Evolutionary conservation across 805 yeast genomes (phyloP), one percentile per base, ranked within the genome.

Genomic region (Saturnispora hagleri): DNA sequence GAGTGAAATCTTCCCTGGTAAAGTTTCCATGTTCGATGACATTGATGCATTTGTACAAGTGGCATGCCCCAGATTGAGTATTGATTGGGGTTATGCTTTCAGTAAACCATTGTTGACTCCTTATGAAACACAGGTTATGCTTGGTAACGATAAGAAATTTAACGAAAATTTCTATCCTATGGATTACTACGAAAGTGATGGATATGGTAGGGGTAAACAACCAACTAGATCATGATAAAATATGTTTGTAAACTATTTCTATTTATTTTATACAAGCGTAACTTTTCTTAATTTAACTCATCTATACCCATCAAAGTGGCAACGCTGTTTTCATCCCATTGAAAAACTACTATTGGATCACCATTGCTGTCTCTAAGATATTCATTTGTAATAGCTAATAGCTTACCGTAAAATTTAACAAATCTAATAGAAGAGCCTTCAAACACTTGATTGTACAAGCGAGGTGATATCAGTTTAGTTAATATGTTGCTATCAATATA

Each of bases 61-160:
- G 3, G 99, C 99, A 0, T 93, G 99, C 65, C 99, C 99, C 0
- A 74, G 99, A 61, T 71, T 93, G 45, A 88, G 96, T 2, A 91
- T 93, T 42, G 99, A 93, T 66, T 93, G 99, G 99, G 99, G 99
- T 0, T 93, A 93, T 66, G 99, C 99, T 0, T 93, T 93, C 63
- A 81, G 82, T 53, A 86, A 86, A 62, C 99, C 99, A 0, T 70
- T 93, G 43, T 69, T 93, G 53, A 91, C 99, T 0, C 99, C 99
- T 0, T 93, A 93, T 64, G 99, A 93, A 64, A 89, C 97, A 0
- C 89, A 87, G 88, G 96, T 90, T 5, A 77, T 89, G 76, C 67
- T 93, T 58, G 84, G 79, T 7, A 75, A 82, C 45, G 97, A 89
- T 61, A 70, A 70, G 36, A 74, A 72, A 67, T 86, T 93, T 79